Evolutionary conservation across 2,329 filamentous ascomycete species (phyloP), one percentile per base, ranked within the genome.

Genomic region (Hypoxylon sp.): DNA sequence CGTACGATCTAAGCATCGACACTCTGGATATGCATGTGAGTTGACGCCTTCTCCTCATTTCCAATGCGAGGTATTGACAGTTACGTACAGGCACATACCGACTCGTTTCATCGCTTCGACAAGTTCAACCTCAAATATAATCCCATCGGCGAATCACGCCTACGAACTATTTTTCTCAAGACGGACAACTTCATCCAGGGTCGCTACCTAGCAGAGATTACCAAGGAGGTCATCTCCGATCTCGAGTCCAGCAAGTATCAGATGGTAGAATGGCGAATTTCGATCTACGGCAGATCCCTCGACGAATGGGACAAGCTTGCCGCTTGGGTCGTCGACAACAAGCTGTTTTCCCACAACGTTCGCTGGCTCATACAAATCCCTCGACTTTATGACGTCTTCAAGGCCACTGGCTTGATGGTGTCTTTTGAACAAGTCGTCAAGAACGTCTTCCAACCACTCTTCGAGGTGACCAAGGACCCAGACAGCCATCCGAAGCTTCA

Each of bases 111-210:
- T 76, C 91, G 95, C 3, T 99, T 99, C 73, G 95, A 99, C 80
- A 99, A 99, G 75, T 99, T 99, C 83, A 99, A 99, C 73, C 81
- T 99, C 54, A 99, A 99, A 74, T 99, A 99, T 73, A 99, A 99
- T 68, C 95, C 95, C 0, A 88, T 99, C 60, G 95, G 95, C 46
- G 95, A 99, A 76, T 98, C 95, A 38, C 88, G 95, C 52, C 79
- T 99, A 54, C 87, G 95, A 69, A 97, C 95, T n/a, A 99, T 99
- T 67, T 99, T 99, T 74, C 80, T 99, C 51, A 99, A 99, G 79
- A 99, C 95, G 8, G 95, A 99, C 76, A 99, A 99, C 73, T 94
- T 92, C 74, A 97, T 99, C 72, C 88, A 97, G 65, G 95, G 95
- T 29, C 89, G 94, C 46, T 99, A 99, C 72, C 80, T 99, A 38